Conservation (phyloP, 2,329 filamentous ascomycete species). For the Cadophora sp. region DNA sequence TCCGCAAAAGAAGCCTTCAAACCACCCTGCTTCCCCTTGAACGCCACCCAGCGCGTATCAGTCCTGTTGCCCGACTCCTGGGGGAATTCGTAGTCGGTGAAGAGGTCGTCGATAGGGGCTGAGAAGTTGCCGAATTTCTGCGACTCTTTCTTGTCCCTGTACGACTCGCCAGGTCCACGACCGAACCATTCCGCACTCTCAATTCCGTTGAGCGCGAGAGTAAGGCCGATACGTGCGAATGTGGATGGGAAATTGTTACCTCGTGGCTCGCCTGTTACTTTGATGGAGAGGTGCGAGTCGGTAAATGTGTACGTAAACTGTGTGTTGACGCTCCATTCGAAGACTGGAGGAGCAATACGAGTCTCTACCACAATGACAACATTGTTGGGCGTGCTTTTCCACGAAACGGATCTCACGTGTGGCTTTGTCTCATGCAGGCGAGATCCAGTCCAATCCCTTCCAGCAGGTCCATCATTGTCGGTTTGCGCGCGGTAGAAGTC, state of each 20-base stretch:
- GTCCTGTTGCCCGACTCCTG: conserved; percentile 72
- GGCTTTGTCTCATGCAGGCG: conserved; percentile 55
- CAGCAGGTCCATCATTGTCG: conserved; percentile 69
- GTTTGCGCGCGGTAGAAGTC: conserved; percentile 70
- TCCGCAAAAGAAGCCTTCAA: conserved; percentile 42
- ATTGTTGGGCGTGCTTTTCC: conserved; percentile 32
- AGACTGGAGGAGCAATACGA: conserved; percentile 66
- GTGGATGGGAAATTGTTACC: conserved; percentile 60
- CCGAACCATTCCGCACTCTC: conserved; percentile 66
- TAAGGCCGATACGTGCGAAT: conserved; percentile 69
- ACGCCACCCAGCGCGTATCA: conserved; percentile 66
- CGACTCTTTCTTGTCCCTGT: conserved; percentile 69
- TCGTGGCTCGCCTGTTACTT: conserved; percentile 55
- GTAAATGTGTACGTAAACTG: conserved; percentile 62
- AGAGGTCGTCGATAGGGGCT: conserved; percentile 56
- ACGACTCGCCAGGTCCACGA: conserved; percentile 69
- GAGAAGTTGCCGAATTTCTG: conserved; percentile 64
- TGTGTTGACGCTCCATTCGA: conserved; percentile 64
- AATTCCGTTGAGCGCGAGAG: conserved; percentile 51
- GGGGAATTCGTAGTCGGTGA: conserved; percentile 69
- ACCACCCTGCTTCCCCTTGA: conserved; percentile 45
- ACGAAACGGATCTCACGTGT: conserved; percentile 49
- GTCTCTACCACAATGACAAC: conserved; percentile 54
- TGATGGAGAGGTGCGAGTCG: conserved; percentile 55
- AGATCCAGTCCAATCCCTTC: conserved; percentile 61